Evolutionary conservation across 2,329 filamentous ascomycete genomes (phyloP).

Genomic region (Claviceps maximensis): DNA sequence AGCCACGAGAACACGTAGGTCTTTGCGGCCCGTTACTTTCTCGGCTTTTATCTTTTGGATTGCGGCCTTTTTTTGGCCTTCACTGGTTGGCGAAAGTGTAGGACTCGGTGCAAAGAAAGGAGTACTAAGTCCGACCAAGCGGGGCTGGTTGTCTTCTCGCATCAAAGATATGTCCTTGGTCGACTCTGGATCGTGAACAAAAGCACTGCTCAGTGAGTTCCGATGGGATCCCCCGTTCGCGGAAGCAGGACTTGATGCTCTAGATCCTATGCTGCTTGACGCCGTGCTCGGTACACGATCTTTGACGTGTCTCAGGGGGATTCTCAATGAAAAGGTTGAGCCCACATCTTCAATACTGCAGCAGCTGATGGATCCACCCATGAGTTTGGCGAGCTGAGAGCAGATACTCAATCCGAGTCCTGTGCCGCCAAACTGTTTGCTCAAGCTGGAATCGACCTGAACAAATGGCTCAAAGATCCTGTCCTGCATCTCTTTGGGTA

Average conservation of each 20-base stretch:
- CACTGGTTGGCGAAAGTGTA: slow-evolving; percentile 18
- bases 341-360: slow-evolving; percentile 60
- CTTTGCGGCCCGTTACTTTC: slow-evolving; percentile 33
- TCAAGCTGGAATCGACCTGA: slow-evolving; percentile 78
- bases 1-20: slow-evolving; percentile 71
- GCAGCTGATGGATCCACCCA: slow-evolving; percentile 65
- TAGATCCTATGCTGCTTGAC: slow-evolving; percentile 39
- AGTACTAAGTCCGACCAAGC: slow-evolving; percentile 68
- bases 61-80: slow-evolving; percentile 49
- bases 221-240: slow-evolving; percentile 24
- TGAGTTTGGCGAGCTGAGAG: slow-evolving; percentile 68
- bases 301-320: slow-evolving; percentile 65
- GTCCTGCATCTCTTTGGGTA: slow-evolving; percentile 61
- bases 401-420: slow-evolving; percentile 83
- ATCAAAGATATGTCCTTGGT: slow-evolving; percentile 7
- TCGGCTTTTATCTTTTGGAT: slow-evolving; percentile 49
- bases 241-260: slow-evolving; percentile 33
- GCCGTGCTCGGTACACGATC: slow-evolving; percentile 42
- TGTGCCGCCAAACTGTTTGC: slow-evolving; percentile 82
- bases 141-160: slow-evolving; percentile 41
- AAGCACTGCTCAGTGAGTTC: slow-evolving; percentile 14
- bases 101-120: slow-evolving; percentile 56
- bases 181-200: slow-evolving; percentile 8
- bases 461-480: slow-evolving; percentile 91
- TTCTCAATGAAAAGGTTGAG: slow-evolving; percentile 69